phyloP scores from a whole-genome alignment of 2,329 filamentous ascomycete genomes.

The Colletotrichum godetiae region DNA sequence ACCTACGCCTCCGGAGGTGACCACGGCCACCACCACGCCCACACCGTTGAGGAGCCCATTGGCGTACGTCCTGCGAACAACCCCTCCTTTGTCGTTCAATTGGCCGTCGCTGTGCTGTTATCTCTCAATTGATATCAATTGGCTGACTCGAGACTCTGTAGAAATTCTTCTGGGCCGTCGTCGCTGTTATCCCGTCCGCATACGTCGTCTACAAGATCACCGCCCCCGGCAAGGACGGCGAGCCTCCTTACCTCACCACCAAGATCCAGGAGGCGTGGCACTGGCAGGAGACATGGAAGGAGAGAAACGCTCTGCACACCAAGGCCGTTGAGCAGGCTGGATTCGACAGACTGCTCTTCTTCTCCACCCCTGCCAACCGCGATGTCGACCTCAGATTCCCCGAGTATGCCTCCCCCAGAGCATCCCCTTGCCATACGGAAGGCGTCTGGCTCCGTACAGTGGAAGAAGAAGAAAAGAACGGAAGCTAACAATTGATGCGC shows the following conservation, averaged over 20 bases:
- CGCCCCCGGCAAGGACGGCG: constrained; percentile 60
- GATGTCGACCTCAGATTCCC: constrained; percentile 66
- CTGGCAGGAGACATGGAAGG: constrained; percentile 61
- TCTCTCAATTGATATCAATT: neutral
- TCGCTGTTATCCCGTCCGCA: constrained; percentile 56
- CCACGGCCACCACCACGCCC: constrained; percentile 57
- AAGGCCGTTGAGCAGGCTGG: constrained; percentile 66
- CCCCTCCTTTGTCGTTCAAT: neutral
- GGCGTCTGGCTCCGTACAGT: neutral
- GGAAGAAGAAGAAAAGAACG: neutral
- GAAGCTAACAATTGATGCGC: constrained; percentile 28
- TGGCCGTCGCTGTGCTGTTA: neutral
- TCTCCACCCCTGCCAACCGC: constrained; percentile 52
- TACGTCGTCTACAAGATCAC: constrained; percentile 61
- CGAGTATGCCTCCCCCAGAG: constrained; percentile 59
- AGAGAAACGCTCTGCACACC: constrained; percentile 64
- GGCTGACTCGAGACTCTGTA: constrained; percentile 15
- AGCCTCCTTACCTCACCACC: constrained; percentile 57
- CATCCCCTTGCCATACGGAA: neutral
- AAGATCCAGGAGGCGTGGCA: constrained; percentile 60
- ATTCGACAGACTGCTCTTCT: constrained; percentile 67
- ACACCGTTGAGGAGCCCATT: constrained; percentile 63
- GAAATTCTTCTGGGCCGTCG: constrained; percentile 56
- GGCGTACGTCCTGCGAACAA: constrained; percentile 58
- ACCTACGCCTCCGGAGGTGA: constrained; percentile 64